Base-by-base conservation (phyloP, 2,329 filamentous ascomycete species). In the Calonectria multiphialidica region DNA sequence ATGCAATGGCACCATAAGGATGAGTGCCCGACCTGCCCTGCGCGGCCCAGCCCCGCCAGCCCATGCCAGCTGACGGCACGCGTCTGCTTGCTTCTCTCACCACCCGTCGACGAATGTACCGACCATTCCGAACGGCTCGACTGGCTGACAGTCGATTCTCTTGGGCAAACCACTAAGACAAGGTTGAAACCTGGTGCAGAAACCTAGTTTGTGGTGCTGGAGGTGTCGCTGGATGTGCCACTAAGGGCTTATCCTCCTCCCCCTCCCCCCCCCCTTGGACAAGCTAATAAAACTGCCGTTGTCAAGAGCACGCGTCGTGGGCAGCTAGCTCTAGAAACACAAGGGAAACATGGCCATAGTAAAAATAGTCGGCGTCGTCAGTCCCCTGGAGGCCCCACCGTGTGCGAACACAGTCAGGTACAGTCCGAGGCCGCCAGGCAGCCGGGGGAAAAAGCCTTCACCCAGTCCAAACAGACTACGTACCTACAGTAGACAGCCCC, bases 361-460 rank as follows among this genome's bases (percentile, higher is more conserved):
- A 45, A 62, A 42, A 62, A 62, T 61, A 61, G 57, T 42, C 55
- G 28, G 25, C 55, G 18, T 61, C 23, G 37, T 62, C 57, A 42
- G 40, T 62, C 30, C 40, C 16, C 18, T 28, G 15, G 37, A 3
- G 23, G 53, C 53, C 21, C 65, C 65, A 61, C 65, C 28, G 42
- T 68, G 33, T 49, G 28, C 44, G 53, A 33, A 33, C 65, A 68
- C 66, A 61, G 50, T 59, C 65, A 67, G 28, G 65, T 61, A 67
- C 66, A 13, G 25, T 62, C 57, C 40, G 28, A 33, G 23, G 40
- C 44, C 44, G 66, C 53, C 53, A 68, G 66, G 66, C 66, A 68
- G 44, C 53, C 42, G 18, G 23, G n/a, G 25, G 61, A 49, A 64
- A 64, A 50, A 25, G 33, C 44, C 62, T 49, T 49, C 40, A 59